Conservation (phyloP, 1,284 basidiomycete genomes). For the Moesziomyces aphidis region DNA sequence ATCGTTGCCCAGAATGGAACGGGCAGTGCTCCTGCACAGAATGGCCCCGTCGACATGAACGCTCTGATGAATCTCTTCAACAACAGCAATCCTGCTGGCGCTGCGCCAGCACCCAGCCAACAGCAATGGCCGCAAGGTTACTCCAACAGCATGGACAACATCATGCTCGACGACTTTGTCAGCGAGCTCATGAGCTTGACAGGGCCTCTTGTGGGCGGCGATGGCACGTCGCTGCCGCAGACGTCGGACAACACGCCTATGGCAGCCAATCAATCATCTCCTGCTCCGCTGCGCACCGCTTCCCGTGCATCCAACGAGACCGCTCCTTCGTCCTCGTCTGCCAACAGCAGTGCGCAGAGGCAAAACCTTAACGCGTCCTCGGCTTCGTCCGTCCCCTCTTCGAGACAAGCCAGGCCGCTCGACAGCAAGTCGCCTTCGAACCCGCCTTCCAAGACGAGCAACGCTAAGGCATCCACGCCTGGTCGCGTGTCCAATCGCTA, state of each 20-base stretch:
- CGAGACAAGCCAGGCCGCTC: background rate
- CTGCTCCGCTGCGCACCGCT: conserved; percentile 1
- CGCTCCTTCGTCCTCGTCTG: conserved; percentile 1
- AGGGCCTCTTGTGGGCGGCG: conserved; percentile 27
- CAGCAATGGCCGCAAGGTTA: conserved; percentile 31
- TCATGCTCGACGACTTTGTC: conserved; percentile 57
- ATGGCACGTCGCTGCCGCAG: conserved; percentile 8
- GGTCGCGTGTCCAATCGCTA: conserved; percentile 30
- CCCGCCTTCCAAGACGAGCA: conserved; percentile 6
- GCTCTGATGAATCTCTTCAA: conserved; percentile 27
- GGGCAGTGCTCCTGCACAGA: conserved; percentile 10
- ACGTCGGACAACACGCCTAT: conserved; percentile 27
- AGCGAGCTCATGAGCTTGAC: conserved; percentile 51
- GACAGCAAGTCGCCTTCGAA: conserved; percentile 1
- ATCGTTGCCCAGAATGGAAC: conserved; percentile 1
- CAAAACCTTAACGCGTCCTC: background rate
- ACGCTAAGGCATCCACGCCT: conserved; percentile 10
- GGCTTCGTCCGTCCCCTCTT: background rate
- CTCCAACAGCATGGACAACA: conserved; percentile 38
- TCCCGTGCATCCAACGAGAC: conserved; percentile 1
- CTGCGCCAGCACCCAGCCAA: conserved; percentile 2
- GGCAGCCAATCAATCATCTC: conserved; percentile 12
- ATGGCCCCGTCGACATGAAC: conserved; percentile 23
- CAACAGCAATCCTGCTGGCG: conserved; percentile 14
- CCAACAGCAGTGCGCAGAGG: conserved; percentile 3